phyloP scores from a whole-genome alignment of 225 moss, liverwort and hornwort genomes.

The Polytrichum commune region DNA sequence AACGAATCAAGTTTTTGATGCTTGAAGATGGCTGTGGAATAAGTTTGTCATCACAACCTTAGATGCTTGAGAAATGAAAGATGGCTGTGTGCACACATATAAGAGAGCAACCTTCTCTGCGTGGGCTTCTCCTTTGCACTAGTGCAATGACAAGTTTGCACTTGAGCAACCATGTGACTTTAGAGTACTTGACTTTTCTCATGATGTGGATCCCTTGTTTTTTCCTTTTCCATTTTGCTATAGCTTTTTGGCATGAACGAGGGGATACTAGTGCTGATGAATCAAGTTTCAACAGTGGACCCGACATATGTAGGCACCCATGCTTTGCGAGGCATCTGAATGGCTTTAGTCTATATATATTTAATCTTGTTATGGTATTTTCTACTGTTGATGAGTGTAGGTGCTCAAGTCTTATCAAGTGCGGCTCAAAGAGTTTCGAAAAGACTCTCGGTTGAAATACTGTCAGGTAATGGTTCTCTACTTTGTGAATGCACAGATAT shows the following conservation, averaged over 20 bases:
- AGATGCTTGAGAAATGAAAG: too few relatives aligned
- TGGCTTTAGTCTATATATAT: not conserved
- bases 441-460: constrained; percentile 36
- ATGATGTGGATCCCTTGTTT: too few relatives aligned
- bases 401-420: constrained; percentile 37
- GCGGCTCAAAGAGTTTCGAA: constrained; percentile 24
- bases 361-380: not conserved
- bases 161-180: too few relatives aligned
- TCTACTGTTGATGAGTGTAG: not conserved
- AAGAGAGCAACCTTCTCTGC: too few relatives aligned
- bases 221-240: not conserved
- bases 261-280: not conserved
- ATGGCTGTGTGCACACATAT: too few relatives aligned
- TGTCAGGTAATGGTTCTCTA: constrained; percentile 28
- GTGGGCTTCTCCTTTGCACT: too few relatives aligned
- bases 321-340: not conserved
- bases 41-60: too few relatives aligned
- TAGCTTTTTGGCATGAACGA: not conserved
- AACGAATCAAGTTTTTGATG: too few relatives aligned
- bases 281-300: not conserved
- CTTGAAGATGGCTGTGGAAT: too few relatives aligned
- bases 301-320: not conserved
- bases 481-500: not conserved
- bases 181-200: too few relatives aligned
- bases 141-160: too few relatives aligned